Evolutionary conservation across 345 rosid genomes (phyloP), one percentile per base, ranked within the genome.

Genomic region (Clausena lansium): DNA sequence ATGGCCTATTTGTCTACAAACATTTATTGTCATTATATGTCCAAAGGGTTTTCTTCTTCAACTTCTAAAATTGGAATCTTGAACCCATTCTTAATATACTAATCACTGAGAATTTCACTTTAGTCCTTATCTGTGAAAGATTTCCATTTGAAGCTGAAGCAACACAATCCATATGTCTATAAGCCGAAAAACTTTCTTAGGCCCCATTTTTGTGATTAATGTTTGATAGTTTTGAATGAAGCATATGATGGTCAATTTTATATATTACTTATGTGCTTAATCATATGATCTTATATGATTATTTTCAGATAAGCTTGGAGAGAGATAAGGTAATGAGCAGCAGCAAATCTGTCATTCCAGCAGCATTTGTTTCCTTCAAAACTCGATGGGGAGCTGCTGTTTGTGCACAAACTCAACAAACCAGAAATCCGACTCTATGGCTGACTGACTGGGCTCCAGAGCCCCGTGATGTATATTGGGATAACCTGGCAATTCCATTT

Each of bases 371-470:
- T 63, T 95, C 98, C 3, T 95, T 93, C 82, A 90, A 90, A 86
- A 86, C 92, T 75, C 88, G 97, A 76, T 93, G 98, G 98, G 99
- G 89, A 0, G 98, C 98, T 28, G 97, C 93, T 20, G 96, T 93
- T 74, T 91, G 99, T 82, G 91, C 98, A 73, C 97, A 93, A 79
- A 93, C 99, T 77, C 99, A 93, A 81, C 99, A 92, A 81, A 78
- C 95, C 45, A 87, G 94, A 81, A 92, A 93, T 76, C 99, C 99
- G 1, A 89, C 98, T 39, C 68, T 84, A 20, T 95, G 99, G 99
- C 78, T 95, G 70, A 95, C 99, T 20, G 96, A 92, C 35, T 95
- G 98, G 98, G 98, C 98, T 17, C 97, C 98, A 2, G 98, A 95
- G 81, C 97, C 99, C 0, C 90, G 97, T 20, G 99, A 93, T 70